Percentiles rank a stretch among this genome's conserved stretches.
phyloP scores from a whole-genome alignment of 2,329 filamentous ascomycete genomes.

The Orbilia javanica region DNA sequence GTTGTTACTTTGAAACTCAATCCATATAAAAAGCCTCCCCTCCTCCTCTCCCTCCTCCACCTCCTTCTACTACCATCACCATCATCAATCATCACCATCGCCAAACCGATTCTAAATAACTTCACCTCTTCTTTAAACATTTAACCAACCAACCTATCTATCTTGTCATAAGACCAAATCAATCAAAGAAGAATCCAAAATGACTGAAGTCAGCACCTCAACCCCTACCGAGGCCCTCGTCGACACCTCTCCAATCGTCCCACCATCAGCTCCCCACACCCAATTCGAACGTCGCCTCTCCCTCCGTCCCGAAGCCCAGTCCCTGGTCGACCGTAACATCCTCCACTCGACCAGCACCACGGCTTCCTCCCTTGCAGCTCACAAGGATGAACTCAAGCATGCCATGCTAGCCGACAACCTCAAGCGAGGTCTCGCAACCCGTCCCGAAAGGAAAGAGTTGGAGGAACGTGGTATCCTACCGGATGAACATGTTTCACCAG shows the following conservation, averaged over 20 bases:
- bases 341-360: constrained; percentile 26
- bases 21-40: too few species aligned
- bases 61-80: too few species aligned
- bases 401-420: constrained; percentile 60
- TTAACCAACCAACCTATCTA: not conserved
- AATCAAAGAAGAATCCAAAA: constrained; percentile 5
- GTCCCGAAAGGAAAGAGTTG: constrained; percentile 61
- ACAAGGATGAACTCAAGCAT: constrained; percentile 60
- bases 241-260: constrained; percentile 42
- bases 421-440: constrained; percentile 60
- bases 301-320: constrained; percentile 49
- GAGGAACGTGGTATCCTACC: constrained; percentile 62
- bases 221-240: constrained; percentile 10
- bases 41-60: too few species aligned
- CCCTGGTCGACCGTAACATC: constrained; percentile 57
- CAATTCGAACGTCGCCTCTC: constrained; percentile 48
- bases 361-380: constrained; percentile 1
- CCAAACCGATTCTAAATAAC: too few species aligned
- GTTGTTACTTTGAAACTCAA: too few species aligned
- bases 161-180: not conserved
- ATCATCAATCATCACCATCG: too few species aligned
- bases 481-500: constrained; percentile 59
- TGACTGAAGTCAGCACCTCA: constrained; percentile 36
- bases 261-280: constrained; percentile 28
- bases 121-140: not conserved